Base-by-base conservation (phyloP, 306 rosid species). In the Castanea crenata region DNA sequence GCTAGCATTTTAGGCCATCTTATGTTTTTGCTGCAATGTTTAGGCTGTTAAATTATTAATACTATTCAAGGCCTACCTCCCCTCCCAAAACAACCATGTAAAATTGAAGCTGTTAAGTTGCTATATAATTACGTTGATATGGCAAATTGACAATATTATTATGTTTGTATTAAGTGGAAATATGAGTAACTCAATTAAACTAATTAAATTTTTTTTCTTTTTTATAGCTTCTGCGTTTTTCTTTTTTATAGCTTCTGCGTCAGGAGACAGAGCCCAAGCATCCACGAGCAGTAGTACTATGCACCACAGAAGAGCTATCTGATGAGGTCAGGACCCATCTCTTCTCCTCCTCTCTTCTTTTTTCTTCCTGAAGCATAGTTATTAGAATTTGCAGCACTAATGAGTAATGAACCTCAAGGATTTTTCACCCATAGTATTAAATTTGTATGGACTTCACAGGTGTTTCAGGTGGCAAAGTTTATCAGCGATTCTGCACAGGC, bases 241-340 rank as follows among this genome's bases (percentile, higher is more conserved):
- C 11, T 7, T 41, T 41, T 8, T 41, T 88, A 74, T 78, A 94
- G 98, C 77, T 90, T 83, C 86, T 94, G 76, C 89, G 97, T 82
- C 91, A 72, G 79, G 97, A 92, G 69, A 76, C 90, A 92, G 92
- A 86, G 86, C 95, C 99, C 55, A 81, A 87, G 89, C 95, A 93
- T 79, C 99, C 99, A 5, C 85, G 97, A 61, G 97, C 97, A 69
- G 90, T 94, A 78, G 97, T 92, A 69, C 78, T 91, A 65, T 94
- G 97, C 79, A 89, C 99, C 75, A 94, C 99, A 1, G 87, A 97
- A 88, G 99, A 94, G 89, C 84, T 92, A 55, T 90, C 92, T 79
- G 99, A 94, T 81, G 97, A 94, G 97, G 99, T 92, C 46, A 41
- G 46, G 11, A 19, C 64, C 65, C 78, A 21, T 75, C 79, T 62